A percentile compares a stretch with the other conserved stretches of the same genome.
phyloP scores from a whole-genome alignment of 148 eudicot species.

The Suaeda aralocaspica region DNA sequence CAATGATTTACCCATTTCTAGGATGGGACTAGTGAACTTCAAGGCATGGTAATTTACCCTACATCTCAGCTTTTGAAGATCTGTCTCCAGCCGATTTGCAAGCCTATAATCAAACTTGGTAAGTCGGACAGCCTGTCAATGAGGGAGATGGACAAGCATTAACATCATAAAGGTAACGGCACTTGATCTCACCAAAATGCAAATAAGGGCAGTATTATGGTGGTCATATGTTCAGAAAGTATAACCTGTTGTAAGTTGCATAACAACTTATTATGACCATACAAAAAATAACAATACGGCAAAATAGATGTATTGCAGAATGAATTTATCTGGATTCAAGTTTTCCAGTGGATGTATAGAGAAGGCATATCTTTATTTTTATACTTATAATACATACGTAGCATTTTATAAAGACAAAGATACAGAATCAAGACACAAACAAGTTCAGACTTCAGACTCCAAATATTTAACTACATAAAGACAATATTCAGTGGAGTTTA shows the following conservation, averaged over 20 bases:
- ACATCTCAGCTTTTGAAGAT: constrained; percentile 94
- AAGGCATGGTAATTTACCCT: constrained; percentile 91
- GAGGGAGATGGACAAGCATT: constrained; percentile 23
- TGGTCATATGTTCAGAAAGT: background rate
- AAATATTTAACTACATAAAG: background rate
- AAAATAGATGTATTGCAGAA: background rate
- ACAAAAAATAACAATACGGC: too few relatives aligned
- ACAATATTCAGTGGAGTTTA: background rate
- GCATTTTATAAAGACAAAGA: background rate
- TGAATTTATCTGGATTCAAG: background rate
- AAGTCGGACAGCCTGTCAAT: constrained; percentile 82
- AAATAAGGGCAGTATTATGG: background rate
- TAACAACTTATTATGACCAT: background rate
- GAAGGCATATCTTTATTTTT: background rate
- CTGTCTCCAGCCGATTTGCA: constrained; percentile 74
- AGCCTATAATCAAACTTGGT: constrained; percentile 95
- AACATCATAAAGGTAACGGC: constrained; percentile 5
- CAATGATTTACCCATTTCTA: constrained; percentile 66
- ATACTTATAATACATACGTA: background rate
- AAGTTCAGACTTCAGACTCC: background rate
- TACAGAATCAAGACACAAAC: background rate
- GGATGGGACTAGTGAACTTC: constrained; percentile 69
- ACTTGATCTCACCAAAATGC: constrained; percentile 3
- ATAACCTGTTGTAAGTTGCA: background rate
- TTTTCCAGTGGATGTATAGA: background rate